Conservation (phyloP, 495 filamentous ascomycete species). For the Aeminium ludgeri region DNA sequence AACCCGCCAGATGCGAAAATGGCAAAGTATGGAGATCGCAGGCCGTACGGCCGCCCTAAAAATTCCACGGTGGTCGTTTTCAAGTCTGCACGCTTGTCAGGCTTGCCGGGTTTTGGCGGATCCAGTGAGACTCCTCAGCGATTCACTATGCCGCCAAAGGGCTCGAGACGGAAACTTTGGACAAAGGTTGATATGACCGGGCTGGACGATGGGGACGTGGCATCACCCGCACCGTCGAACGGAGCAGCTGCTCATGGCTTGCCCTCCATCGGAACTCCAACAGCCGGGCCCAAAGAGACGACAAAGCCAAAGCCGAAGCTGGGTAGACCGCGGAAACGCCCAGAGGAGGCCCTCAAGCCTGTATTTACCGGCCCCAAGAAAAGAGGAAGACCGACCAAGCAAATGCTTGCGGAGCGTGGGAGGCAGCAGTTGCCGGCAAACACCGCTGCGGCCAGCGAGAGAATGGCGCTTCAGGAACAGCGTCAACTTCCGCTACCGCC, state of each 20-base stretch:
- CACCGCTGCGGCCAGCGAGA: too few species aligned
- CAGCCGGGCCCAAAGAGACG: too few species aligned
- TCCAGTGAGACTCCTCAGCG: not conserved
- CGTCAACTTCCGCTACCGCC: too few species aligned
- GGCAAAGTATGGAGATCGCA: constrained; percentile 12
- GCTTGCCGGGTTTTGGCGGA: constrained; percentile 21
- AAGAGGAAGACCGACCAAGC: not conserved
- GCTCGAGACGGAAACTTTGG: too few species aligned
- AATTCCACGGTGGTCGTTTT: constrained; percentile 35
- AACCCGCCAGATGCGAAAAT: constrained; percentile 34
- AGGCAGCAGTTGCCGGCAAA: not conserved
- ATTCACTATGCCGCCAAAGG: not conserved
- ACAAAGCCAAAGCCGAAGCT: too few species aligned
- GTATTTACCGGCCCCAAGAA: not conserved
- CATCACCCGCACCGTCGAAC: too few species aligned
- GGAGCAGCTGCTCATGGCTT: too few species aligned
- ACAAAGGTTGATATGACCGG: too few species aligned
- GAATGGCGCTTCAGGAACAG: too few species aligned
- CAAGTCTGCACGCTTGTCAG: constrained; percentile 28
- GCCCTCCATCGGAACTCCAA: too few species aligned
- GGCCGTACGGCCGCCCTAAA: constrained; percentile 29
- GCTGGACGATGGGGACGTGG: not conserved
- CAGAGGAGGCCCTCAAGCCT: too few species aligned
- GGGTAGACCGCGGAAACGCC: too few species aligned
- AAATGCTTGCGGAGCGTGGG: not conserved